These are phyloP conservation scores for Aspergillus coremiiformis DNA, from an alignment of 495 filamentous ascomycete species.

Conservation along the genomic window DNA sequence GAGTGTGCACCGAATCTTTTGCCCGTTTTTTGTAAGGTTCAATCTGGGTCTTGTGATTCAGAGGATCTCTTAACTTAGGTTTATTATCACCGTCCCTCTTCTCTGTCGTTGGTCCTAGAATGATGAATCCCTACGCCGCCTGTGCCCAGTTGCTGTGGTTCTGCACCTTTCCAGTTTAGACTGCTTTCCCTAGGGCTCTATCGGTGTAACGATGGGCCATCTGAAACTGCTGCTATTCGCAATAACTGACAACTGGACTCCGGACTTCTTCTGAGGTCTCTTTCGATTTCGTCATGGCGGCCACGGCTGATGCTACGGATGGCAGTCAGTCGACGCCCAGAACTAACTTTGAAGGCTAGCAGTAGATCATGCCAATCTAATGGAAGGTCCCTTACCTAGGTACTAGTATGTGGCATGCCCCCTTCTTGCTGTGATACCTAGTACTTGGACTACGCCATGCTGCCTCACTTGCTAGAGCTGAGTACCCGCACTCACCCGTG, in stretches of 20 bases:
- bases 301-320: not conserved
- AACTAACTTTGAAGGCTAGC: not conserved
- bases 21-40: not conserved
- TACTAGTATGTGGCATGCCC: too few relatives aligned
- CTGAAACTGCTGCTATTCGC: not conserved
- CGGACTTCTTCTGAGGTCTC: not conserved
- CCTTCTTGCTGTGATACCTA: conserved; percentile 4
- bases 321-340: not conserved
- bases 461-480: conserved; percentile 16
- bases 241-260: not conserved
- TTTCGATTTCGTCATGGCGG: conserved; percentile 9
- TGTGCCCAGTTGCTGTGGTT: not conserved
- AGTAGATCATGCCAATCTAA: not conserved
- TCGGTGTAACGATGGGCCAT: not conserved
- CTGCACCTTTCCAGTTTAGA: not conserved
- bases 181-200: not conserved
- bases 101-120: not conserved
- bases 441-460: not conserved
- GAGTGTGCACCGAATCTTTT: not conserved
- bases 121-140: not conserved
- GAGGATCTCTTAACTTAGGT: not conserved
- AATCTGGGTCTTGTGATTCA: not conserved
- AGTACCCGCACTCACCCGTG: conserved; percentile 36
- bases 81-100: not conserved
- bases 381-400: too few relatives aligned